Evolutionary conservation across 2,329 filamentous ascomycete species (phyloP).

Genomic region (Nannizzia gypsea): DNA sequence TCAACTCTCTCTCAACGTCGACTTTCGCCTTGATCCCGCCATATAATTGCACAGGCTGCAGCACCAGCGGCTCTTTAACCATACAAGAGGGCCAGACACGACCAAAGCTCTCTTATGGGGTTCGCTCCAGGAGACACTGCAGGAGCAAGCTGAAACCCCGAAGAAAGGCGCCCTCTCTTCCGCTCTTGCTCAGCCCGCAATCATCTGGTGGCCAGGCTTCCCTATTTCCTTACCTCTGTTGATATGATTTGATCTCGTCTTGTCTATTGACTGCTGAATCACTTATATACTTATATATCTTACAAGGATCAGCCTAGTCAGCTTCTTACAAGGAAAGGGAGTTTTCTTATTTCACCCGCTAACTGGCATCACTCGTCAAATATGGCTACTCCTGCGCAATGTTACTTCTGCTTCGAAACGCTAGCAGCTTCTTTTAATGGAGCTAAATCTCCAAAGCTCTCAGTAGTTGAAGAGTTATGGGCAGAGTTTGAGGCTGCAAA

Average conservation of each 20-base stretch:
- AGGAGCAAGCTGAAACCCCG: not conserved
- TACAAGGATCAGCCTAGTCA: not conserved
- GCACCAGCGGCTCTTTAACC: not conserved
- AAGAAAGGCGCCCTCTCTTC: not conserved
- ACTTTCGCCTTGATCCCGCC: not conserved
- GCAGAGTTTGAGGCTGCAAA: constrained; percentile 38
- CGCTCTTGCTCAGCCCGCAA: constrained; percentile 1
- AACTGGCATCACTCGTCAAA: not conserved
- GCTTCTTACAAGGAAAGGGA: not conserved
- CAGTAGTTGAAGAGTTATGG: constrained; percentile 60
- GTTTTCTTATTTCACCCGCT: not conserved
- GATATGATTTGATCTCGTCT: too few relatives aligned
- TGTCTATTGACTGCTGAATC: too few relatives aligned
- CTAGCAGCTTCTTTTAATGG: constrained; percentile 64
- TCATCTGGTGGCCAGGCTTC: not conserved
- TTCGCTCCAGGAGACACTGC: not conserved
- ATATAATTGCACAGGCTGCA: not conserved
- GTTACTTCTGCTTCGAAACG: constrained; percentile 84
- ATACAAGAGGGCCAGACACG: not conserved
- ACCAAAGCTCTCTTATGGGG: not conserved
- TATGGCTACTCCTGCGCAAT: constrained; percentile 81
- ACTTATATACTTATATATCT: not conserved
- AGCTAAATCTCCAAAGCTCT: constrained; percentile 55
- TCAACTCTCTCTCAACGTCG: not conserved
- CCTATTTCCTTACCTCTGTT: not conserved